Conservation (phyloP, 2,329 filamentous ascomycete species). For the Colletotrichum tofieldiae region DNA sequence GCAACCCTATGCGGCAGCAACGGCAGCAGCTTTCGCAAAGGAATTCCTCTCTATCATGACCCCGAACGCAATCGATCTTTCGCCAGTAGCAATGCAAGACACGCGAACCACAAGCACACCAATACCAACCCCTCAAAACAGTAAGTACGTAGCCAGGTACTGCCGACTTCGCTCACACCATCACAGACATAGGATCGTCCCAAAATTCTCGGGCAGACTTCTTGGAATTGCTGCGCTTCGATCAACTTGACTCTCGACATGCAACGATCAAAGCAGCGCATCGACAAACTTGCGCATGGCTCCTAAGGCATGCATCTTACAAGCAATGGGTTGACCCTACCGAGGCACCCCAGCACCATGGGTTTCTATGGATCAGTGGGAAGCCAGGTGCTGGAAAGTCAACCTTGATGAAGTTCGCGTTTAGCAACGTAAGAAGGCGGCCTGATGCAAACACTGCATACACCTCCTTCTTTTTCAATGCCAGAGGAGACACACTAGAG, state of each 20-base stretch:
- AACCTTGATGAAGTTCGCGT: conserved; percentile 61
- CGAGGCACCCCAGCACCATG: conserved; percentile 50
- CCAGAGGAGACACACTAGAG: conserved; percentile 60
- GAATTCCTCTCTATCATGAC: conserved; percentile 40
- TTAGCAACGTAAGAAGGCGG: conserved; percentile 34
- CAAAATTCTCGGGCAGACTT: neutral
- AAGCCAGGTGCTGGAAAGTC: conserved; percentile 64
- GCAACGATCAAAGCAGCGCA: conserved; percentile 55
- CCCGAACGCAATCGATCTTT: neutral
- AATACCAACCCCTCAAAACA: neutral
- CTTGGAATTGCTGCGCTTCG: conserved; percentile 55
- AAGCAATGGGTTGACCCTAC: conserved; percentile 54
- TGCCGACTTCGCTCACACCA: neutral
- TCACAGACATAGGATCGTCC: neutral
- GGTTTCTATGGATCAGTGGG: conserved; percentile 64
- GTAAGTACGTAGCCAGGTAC: neutral
- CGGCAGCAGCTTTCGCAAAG: conserved; percentile 50
- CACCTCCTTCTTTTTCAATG: conserved; percentile 66
- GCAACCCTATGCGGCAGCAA: conserved; percentile 53
- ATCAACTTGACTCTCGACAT: conserved; percentile 56
- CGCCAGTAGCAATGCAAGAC: neutral
- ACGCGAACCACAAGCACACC: neutral
- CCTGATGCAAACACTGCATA: conserved; percentile 45
- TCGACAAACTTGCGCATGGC: conserved; percentile 58
- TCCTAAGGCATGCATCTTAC: conserved; percentile 54